Percentiles rank a stretch among this genome's conserved stretches.
These are phyloP conservation scores for Leptomonas pyrrhocoris DNA, from an alignment of 208 protist species.

Conservation along the genomic window DNA sequence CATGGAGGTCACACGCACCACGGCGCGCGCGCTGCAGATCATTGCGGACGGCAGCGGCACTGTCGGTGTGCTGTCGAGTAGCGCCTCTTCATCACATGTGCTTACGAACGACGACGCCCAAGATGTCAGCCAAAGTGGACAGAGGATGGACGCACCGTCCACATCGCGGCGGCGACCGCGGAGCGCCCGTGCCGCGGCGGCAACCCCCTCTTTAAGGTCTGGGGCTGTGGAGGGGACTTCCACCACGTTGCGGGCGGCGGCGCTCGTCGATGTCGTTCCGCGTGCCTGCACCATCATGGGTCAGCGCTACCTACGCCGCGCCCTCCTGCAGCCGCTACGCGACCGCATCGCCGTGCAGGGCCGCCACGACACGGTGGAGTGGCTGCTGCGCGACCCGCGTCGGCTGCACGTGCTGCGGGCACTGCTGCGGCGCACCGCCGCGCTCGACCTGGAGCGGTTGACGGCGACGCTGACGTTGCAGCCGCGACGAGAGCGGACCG, in stretches of 20 bases:
- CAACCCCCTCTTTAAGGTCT: not conserved
- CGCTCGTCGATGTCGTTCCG: slow-evolving; percentile 69
- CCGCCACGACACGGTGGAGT: slow-evolving; percentile 80
- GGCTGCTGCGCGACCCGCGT: slow-evolving; percentile 51
- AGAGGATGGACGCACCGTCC: not conserved
- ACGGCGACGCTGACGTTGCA: slow-evolving; percentile 36
- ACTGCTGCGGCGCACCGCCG: slow-evolving; percentile 28
- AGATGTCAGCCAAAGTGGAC: not conserved
- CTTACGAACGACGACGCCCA: not conserved
- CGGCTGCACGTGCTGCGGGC: slow-evolving; percentile 33
- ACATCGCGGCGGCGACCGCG: slow-evolving; percentile 1
- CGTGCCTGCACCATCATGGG: slow-evolving; percentile 74
- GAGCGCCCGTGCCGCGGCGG: not conserved
- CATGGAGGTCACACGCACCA: slow-evolving; percentile 61
- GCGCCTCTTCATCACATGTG: not conserved
- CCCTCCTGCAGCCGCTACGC: slow-evolving; percentile 78
- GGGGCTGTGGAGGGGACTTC: not conserved
- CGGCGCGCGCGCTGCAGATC: slow-evolving; percentile 70
- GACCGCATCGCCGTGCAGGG: slow-evolving; percentile 60
- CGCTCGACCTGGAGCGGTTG: slow-evolving; percentile 46
- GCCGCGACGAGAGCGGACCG: slow-evolving; percentile 16
- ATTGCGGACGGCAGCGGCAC: slow-evolving; percentile 27
- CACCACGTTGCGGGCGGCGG: slow-evolving; percentile 16
- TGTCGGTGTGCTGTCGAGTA: not conserved
- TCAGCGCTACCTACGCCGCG: slow-evolving; percentile 68